These are phyloP conservation scores for Tephrocybe sp. DNA, from an alignment of 768 basidiomycete genomes.

Conservation along the genomic window DNA sequence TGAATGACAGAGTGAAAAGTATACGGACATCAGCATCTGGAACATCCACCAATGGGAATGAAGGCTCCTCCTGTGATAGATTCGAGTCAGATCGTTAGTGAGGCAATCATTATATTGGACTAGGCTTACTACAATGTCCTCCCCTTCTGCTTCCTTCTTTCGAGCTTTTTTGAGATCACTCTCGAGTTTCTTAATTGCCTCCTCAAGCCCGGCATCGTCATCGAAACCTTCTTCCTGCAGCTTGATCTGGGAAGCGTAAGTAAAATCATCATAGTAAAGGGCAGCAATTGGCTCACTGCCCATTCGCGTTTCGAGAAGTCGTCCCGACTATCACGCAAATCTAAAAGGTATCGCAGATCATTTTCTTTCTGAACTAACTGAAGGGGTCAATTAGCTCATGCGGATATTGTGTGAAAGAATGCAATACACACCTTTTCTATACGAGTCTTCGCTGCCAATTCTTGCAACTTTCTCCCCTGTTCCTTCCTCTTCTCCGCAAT, in stretches of 20 bases:
- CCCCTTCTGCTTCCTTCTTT: constrained; percentile 81
- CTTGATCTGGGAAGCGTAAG: constrained; percentile 40
- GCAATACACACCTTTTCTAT: constrained; percentile 69
- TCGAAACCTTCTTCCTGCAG: constrained; percentile 72
- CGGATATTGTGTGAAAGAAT: background rate
- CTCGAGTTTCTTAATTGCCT: constrained; percentile 86
- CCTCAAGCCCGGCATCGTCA: constrained; percentile 76
- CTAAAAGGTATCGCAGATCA: constrained; percentile 64
- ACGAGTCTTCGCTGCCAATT: constrained; percentile 83
- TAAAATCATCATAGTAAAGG: constrained; percentile 1
- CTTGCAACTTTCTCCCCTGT: constrained; percentile 86
- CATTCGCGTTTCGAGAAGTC: constrained; percentile 74
- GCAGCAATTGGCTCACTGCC: constrained; percentile 42
- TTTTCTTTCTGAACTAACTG: constrained; percentile 77
- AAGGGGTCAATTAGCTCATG: background rate
- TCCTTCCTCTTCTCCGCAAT: constrained; percentile 81
- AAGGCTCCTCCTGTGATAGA: constrained; percentile 65
- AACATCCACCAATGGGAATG: constrained; percentile 88
- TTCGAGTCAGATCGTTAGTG: background rate
- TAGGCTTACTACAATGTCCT: constrained; percentile 51
- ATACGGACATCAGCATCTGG: constrained; percentile 82
- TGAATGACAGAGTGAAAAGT: background rate
- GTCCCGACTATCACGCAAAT: constrained; percentile 61
- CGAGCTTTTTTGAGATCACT: constrained; percentile 70
- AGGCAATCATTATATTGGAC: background rate